These are phyloP conservation scores for Castanospermum australe DNA, from an alignment of 306 rosid genomes.

Conservation along the genomic window DNA sequence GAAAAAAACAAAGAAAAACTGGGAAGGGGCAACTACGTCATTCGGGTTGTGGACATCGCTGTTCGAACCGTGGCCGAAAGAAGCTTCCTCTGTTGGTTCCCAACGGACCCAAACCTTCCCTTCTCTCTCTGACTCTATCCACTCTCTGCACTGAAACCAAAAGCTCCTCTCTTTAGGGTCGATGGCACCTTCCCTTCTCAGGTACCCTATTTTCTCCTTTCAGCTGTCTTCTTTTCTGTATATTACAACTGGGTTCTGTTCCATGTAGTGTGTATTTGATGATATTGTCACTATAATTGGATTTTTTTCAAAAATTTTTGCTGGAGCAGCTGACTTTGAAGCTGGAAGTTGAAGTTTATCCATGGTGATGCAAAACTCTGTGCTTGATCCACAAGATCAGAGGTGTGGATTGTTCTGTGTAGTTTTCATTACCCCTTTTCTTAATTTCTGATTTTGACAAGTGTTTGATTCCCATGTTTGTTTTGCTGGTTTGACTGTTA, in stretches of 20 bases:
- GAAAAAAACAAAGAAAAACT: too few relatives aligned
- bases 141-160: conserved; percentile 5
- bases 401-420: conserved; percentile 47
- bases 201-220: neutral
- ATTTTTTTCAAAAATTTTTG: neutral
- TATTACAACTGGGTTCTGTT: conserved; percentile 25
- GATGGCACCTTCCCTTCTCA: conserved; percentile 20
- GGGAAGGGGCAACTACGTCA: too few relatives aligned
- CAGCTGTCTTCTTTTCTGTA: neutral
- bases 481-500: neutral
- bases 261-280: conserved; percentile 9
- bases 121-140: neutral
- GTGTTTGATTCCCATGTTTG: neutral
- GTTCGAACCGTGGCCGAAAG: neutral
- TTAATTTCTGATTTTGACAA: conserved; percentile 6
- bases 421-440: neutral
- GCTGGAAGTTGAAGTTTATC: conserved; percentile 11
- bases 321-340: conserved; percentile 30
- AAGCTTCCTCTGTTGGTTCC: conserved; percentile 34
- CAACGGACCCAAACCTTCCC: conserved; percentile 23
- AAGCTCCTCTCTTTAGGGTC: conserved; percentile 43
- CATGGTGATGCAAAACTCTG: conserved; percentile 45
- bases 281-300: neutral
- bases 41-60: neutral
- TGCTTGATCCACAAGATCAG: conserved; percentile 66